These are phyloP conservation scores for Camelina laxa DNA, from an alignment of 345 rosid species.

Conservation along the genomic window DNA sequence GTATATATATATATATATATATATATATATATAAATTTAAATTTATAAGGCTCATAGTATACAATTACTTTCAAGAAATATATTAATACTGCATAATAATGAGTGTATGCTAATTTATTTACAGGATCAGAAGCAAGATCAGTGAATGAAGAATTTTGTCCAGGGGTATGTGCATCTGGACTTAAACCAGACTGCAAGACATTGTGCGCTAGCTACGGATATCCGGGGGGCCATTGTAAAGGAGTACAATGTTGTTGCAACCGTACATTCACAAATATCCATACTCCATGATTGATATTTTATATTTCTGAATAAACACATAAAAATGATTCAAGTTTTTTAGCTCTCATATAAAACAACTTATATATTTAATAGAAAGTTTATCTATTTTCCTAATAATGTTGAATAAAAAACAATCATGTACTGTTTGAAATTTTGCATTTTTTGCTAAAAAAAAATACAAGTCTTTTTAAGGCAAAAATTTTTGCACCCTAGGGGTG, in stretches of 20 bases:
- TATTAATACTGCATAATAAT: neutral
- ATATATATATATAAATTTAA: no score
- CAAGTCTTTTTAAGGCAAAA: no score
- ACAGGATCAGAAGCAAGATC: constrained; percentile 27
- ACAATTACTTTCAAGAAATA: no score
- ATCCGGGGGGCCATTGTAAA: neutral
- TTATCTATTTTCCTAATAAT: neutral
- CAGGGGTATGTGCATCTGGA: constrained; percentile 20
- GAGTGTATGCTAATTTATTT: neutral
- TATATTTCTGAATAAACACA: constrained; percentile 2
- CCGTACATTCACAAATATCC: neutral
- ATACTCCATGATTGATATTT: neutral
- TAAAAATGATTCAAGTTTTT: neutral
- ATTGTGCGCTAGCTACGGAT: neutral
- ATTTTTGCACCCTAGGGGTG: no score
- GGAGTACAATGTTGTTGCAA: constrained; percentile 27
- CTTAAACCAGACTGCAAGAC: constrained; percentile 26
- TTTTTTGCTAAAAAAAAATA: neutral
- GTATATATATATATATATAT: no score
- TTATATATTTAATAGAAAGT: neutral
- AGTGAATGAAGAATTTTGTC: constrained; percentile 5
- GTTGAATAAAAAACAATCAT: neutral
- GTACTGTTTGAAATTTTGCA: neutral
- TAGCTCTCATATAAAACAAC: neutral
- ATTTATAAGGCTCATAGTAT: no score